Base-by-base conservation (phyloP, 192 early-diverging fungal species). In the Chytriomyces sp. region DNA sequence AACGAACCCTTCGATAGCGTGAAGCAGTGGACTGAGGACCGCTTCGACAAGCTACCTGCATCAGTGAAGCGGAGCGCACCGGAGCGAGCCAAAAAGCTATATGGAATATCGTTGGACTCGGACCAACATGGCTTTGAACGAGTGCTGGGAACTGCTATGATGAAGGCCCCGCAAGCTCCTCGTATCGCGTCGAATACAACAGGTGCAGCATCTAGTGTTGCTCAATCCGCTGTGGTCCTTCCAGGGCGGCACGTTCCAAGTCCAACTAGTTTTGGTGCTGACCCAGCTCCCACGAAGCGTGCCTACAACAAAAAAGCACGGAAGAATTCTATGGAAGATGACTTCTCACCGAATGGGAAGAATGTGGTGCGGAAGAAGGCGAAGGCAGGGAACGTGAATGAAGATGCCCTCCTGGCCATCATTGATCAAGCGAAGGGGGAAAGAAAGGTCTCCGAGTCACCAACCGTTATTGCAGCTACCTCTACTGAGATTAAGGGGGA, bases 1-100 rank as follows among this genome's bases (percentile, higher is more conserved):
- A 39, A 64, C 39, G 62, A 64, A 32, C 26, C 62, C 10, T 64
- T 64, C 39, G 62, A 64, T 12, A 52, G 26, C 30, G 62, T 64
- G 38, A 22, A 41, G 38, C n/a, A 64, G 26, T 49, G 44, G 44
- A 64, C 44, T 7, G 44, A 64, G 19, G 62, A 64, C 7, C 39
- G 30, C 26, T 64, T 44, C 36, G 62, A 7, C 8, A 64, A 64
- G 36, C 28, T 64, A 32, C 33, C 62, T 4, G 38, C 4, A 4
- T 41, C n/a, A 17, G 12, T 25, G 6, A 64, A 64, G 31, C 3
- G 14, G 39, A 52, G 26, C 8, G 62, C 62, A 12, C 26, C 44
- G n/a, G 62, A 3, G 7, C 26, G 26, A 40, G 62, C 62, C 8
- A 64, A 64, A 26, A 49, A 39, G 44, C 39, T 44, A 26, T 26